Evolutionary conservation across 768 basidiomycete species (phyloP), one percentile per base, ranked within the genome.

Genomic region (Candolleomyces eurysporus): DNA sequence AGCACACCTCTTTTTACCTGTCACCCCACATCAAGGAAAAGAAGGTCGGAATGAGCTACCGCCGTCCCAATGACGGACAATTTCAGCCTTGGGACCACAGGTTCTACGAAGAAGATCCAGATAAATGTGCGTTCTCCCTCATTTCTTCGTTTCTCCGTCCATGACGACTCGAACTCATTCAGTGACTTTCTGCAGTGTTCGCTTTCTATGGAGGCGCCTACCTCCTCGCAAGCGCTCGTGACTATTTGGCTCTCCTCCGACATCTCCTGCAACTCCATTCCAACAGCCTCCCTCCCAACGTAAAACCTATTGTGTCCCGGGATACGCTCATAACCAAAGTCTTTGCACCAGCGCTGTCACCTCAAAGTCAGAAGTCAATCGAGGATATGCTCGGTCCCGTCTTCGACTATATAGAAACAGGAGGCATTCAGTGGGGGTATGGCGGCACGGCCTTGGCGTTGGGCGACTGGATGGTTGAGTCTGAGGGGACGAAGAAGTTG

Each of bases 201-300:
- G 10, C 26, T 11, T 16, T 19, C 54, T 56, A 19, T 26, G 54
- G 54, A 42, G 54, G 54, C 8, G 40, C n/a, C 11, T n/a, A 19
- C 5, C 16, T 56, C 7, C 40, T 56, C 9, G 40, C 54, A 1
- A 56, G 54, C 40, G 36, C 54, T 21, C 54, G 69, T 50, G 73
- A 73, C 53, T 75, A 75, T 59, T 67, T 75, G 49, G 63, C 69
- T 45, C 63, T 76, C 36, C 66, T 74, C 39, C 71, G 69, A 11
- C 74, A 76, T 60, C 53, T 76, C 6, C 60, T 76, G n/a, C 71
- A 72, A 53, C 67, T 75, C 21, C 36, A 36, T 36, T 36, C 36
- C 8, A 36, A 36, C 36, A 36, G 3, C 36, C 36, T 36, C 5
- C 36, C 36, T 36, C 36, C 36, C 11, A 7, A 36, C 36, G 40